Evolutionary conservation across 1,139 yeast species (phyloP), one percentile per base, ranked within the genome.

Genomic region (Suhomyces wounanorum): DNA sequence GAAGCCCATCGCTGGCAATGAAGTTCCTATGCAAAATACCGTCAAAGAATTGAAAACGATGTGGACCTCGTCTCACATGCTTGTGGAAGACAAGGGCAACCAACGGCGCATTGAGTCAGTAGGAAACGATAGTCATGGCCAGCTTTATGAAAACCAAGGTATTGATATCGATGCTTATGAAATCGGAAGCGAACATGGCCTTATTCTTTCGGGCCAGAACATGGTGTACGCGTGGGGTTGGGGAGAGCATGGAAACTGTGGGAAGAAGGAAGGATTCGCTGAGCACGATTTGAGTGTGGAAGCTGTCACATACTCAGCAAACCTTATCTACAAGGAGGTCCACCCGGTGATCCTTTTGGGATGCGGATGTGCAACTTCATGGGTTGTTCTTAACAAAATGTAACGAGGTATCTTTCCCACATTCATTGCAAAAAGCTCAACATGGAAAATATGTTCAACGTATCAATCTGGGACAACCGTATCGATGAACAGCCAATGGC

Each of bases 171-270:
- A 45, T 7, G 43, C 42, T 0, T 70, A 73, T 51, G 74, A 75
- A 0, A 77, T 82, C 2, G 99, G 99, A 1, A 89, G 96, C 62
- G 99, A 94, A 62, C 99, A 94, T 65, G 96, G 95, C 0, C 62
- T 89, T 21, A 65, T 82, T 2, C 56, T 76, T 1, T 45, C 62
- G 0, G 47, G 57, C 0, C 54, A 62, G 1, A 64, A 70, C 43
- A 53, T 57, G 6, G 84, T 89, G 0, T 72, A 63, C 50, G 80
- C 92, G 3, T 94, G 98, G 98, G 99, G 99, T 0, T 94, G 99
- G 99, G 97, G 97, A 25, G 99, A 94, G 64, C 99, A 94, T 64
- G 98, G 99, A 0, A 94, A 94, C 63, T 92, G 98, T 68, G 98
- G 98, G 0, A 56, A 54, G 16, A 46, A 46, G 44, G 18, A 37